Evolutionary conservation across 345 rosid genomes (phyloP), one percentile per base, ranked within the genome.

Genomic region (Pistacia atlantica): DNA sequence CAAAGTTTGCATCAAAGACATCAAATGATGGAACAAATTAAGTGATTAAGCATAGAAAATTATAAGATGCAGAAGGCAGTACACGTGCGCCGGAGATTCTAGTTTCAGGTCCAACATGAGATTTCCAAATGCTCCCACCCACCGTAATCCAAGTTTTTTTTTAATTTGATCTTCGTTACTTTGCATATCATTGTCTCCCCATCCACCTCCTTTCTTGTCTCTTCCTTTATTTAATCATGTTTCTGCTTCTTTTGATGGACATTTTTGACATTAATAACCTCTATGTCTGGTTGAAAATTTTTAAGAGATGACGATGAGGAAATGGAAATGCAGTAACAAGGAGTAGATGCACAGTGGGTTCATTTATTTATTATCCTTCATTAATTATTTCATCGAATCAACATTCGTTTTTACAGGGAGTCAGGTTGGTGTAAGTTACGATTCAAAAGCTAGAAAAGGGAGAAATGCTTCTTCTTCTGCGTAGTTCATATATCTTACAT

Each of bases 101-200:
- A n/a, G 64, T 38, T 18, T n/a, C 65, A 42, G 75, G 56, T 45
- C 71, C 74, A 75, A 65, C 75, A 49, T 1, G 87, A 77, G 83
- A 80, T 77, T 84, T 87, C 90, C 87, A 71, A 71, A 84, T 33
- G 84, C 55, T 46, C n/a, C 58, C 71, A 73, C n/a, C 80, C 77
- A 67, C 58, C 76, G 61, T 55, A 77, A 74, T 52, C 74, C 58
- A 72, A 72, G 80, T 73, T 60, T 73, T 73, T n/a, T 68, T 49
- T 68, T 38, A 65, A 58, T 70, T 61, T 67, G 20, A 70, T 72
- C 74, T 75, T 70, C 65, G 80, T 35, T 60, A 61, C 78, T 84
- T 75, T 69, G 83, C 85, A 72, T 56, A 75, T 67, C 61, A 42
- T 22, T 79, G 86, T 80, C 86, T 59, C 76, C 85, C 82, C 65